Conservation (phyloP, 495 filamentous ascomycete genomes). For the Hypoxylon intermedium region DNA sequence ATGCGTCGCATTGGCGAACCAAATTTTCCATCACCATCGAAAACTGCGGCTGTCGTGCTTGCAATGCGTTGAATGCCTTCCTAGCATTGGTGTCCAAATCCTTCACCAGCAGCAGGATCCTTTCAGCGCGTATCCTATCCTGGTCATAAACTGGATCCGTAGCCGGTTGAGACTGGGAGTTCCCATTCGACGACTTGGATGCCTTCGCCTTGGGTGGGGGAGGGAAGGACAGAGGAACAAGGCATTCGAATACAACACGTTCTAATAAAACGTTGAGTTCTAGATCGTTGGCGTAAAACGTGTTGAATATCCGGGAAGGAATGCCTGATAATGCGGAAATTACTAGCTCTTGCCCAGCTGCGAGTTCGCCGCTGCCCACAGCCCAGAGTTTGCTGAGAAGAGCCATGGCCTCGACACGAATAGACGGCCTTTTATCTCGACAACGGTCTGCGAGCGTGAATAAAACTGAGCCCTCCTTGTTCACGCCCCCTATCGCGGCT, state of each 20-base stretch:
- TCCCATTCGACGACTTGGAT: slow-evolving; percentile 62
- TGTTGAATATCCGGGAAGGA: slow-evolving; percentile 84
- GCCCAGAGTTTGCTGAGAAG: slow-evolving; percentile 88
- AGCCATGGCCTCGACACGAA: slow-evolving; percentile 85
- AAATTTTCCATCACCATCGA: slow-evolving; percentile 73
- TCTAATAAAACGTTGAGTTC: slow-evolving; percentile 87
- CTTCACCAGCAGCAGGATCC: slow-evolving; percentile 80
- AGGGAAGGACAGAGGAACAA: slow-evolving; percentile 86
- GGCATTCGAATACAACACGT: slow-evolving; percentile 81
- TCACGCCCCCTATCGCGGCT: slow-evolving; percentile 73
- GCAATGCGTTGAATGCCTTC: slow-evolving; percentile 88
- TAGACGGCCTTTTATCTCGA: slow-evolving; percentile 81
- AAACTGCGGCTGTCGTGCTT: slow-evolving; percentile 73
- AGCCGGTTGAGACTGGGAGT: slow-evolving; percentile 62
- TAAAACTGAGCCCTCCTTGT: slow-evolving; percentile 72
- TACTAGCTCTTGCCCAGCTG: slow-evolving; percentile 79
- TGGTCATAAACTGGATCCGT: slow-evolving; percentile 64
- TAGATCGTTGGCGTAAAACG: slow-evolving; percentile 87
- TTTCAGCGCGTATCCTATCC: slow-evolving; percentile 84
- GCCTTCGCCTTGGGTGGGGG: slow-evolving; percentile 73
- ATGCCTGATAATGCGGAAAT: slow-evolving; percentile 74
- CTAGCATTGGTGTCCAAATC: slow-evolving; percentile 80
- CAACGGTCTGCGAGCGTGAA: slow-evolving; percentile 83
- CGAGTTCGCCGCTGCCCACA: slow-evolving; percentile 85
- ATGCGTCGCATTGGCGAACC: slow-evolving; percentile 80